Base-by-base conservation (phyloP, 2,329 filamentous ascomycete species). In the Alternaria infectoria region DNA sequence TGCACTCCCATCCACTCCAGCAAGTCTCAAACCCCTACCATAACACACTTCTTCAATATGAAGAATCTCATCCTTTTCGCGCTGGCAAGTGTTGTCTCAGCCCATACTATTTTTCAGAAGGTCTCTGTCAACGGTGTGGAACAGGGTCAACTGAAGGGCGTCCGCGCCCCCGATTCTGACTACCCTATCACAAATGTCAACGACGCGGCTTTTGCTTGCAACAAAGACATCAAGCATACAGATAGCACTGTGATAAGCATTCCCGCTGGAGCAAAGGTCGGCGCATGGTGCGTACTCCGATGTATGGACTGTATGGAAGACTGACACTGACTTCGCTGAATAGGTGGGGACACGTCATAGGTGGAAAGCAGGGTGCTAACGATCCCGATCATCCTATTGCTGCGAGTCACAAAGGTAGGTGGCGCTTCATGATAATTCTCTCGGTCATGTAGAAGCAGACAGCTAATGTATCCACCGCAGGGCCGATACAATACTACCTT, bases 311-410 rank as follows among this genome's bases (percentile, higher is more conserved):
- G 28, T 28, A 19, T 30, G 8, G 11, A 11, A 17, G 26, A 51
- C 12, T 4, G 5, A 40, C 36, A 40, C 36, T 40, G 36, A 40
- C 36, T 40, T 40, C 36, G 36, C 15, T 40, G 36, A 40, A 40
- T 4, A 40, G 36, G 36, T 40, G 36, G 36, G 36, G 36, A 17
- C 36, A 40, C 68, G 77, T 86, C 57, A 82, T 86, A 64, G 85
- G 85, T 36, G 84, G 84, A 23, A 77, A 81, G 7, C 83, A 86
- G 72, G 80, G 79, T 65, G 57, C 83, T 49, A 80, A 80, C 68
- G 85, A 86, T 77, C 66, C 77, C 6, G 83, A 84, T 62, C 76
- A 85, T 69, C 83, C 82, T 8, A 85, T 85, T 65, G 83, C 83
- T 5, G 73, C 77, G 50, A 81, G 77, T 36, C 83, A 85, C 68